Evolutionary conservation across 768 basidiomycete genomes (phyloP).

Genomic region (Chiua virens): DNA sequence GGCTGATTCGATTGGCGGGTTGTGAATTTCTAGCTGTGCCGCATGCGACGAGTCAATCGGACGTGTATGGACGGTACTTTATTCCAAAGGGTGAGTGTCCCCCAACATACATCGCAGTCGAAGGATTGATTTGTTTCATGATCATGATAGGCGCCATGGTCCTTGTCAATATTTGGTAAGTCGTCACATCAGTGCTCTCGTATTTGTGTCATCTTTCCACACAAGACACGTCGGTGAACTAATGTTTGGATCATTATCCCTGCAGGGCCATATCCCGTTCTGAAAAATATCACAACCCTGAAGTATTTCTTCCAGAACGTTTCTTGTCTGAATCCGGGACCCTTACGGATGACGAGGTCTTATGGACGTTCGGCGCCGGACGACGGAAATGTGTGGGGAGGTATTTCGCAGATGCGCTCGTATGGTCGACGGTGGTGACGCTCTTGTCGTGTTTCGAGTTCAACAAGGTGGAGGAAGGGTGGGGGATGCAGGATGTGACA

Average conservation of each 20-base stretch:
- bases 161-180: constrained; percentile 2
- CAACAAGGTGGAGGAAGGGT: background rate
- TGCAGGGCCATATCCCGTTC: constrained; percentile 4
- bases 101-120: no score
- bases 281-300: constrained; percentile 3
- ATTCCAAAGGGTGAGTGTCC: constrained; percentile 18
- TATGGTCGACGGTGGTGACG: constrained; percentile 4
- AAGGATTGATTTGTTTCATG: background rate
- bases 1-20: no score
- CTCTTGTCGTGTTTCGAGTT: constrained; percentile 8
- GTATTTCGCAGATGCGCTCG: background rate
- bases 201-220: background rate
- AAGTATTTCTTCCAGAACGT: background rate
- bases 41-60: constrained; percentile 12
- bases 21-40: background rate
- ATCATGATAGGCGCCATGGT: background rate
- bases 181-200: background rate
- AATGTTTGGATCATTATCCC: background rate
- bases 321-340: background rate
- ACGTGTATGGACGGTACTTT: constrained; percentile 19
- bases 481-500: background rate
- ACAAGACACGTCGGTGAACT: no score
- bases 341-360: background rate
- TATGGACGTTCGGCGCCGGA: constrained; percentile 1
- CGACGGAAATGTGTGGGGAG: constrained; percentile 1